Base-by-base conservation (phyloP, 2,329 filamentous ascomycete species). In the Cordyceps fumosorosea region DNA sequence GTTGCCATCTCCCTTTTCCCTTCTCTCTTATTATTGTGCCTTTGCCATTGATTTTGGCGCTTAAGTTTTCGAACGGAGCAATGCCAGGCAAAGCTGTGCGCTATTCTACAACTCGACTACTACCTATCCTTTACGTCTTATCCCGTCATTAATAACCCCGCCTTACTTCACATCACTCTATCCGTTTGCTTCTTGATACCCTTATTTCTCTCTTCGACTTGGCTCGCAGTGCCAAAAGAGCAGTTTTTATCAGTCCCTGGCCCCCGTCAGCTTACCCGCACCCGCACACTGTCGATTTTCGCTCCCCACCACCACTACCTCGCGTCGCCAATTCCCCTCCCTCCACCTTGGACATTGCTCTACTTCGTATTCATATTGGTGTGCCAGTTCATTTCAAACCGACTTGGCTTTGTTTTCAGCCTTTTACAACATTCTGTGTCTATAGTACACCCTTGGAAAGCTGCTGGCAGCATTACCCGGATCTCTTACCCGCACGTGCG, bases 221-320 rank as follows among this genome's bases (percentile, higher is more conserved):
- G 44, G 11, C n/a, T 48, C 44, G 40, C 12, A 47, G 18, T 12
- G 20, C 18, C 34, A 47, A 22, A 50, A 20, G 50, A 24, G 47
- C 40, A 45, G 3, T 45, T 52, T 45, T 52, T 18, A 32, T 16
- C 24, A 34, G 34, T 52, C 47, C 48, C 20, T 40, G 56, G 44
- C 52, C 52, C 59, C 59, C 47, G 59, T 62, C 52, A 42, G 59
- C 59, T 54, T 62, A 55, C 52, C 52, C 51, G 51, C 59, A 29
- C 1, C 29, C 29, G 29, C 29, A 55, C 59, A 40, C 50, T 56
- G 40, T 48, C 52, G 59, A 62, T 62, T 56, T 62, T 54, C 47
- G 52, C 59, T 62, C 59, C 59, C 59, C 59, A 62, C 59, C 57
- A 60, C 47, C 51, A 54, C 51, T 50, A 34, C 58, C 8, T 40